Evolutionary conservation across 2,329 filamentous ascomycete genomes (phyloP), one percentile per base, ranked within the genome.

Genomic region (Seiridium cupressi): DNA sequence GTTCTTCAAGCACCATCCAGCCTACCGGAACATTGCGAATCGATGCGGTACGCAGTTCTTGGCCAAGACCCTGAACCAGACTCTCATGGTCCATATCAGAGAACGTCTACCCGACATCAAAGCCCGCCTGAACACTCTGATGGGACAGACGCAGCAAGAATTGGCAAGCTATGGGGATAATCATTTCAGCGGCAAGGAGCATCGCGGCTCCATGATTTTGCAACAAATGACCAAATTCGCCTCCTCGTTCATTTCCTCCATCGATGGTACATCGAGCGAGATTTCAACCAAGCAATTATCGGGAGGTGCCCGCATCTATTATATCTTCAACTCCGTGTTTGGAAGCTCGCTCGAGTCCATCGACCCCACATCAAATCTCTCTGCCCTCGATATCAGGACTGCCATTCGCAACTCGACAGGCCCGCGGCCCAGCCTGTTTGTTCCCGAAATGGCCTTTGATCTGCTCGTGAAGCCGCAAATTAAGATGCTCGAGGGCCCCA

Each of bases 61-160:
- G 59, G 95, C 95, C 56, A 97, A 95, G 80, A 97, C 92, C 11
- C 83, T 99, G 63, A 99, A 98, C 76, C 89, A 89, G 48, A 99
- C 95, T 10, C 83, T 99, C 65, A 98, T 99, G 95, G 79, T 88
- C 31, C 95, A 99, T 72, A 99, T 99, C 72, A 90, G 95, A 62
- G 95, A 99, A 73, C 88, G 95, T 51, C 80, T 99, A 68, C 95
- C 95, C 36, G 95, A 99, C 74, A 99, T 99, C 81, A 99, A 99
- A 78, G 95, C 95, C 55, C 89, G 95, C 59, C 83, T 99, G 63
- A 99, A 99, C 76, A 99, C 95, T 1, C 81, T 99, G 56, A 99
- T 99, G 95, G 95, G 95, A n/a, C 95, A 99, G 77, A 98, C 95
- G 54, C 95, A 99, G 73, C 95, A 99, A 79, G 95, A 99, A 75